phyloP scores from a whole-genome alignment of 2,329 filamentous ascomycete species.

The Fusarium neocosmosporiellum region DNA sequence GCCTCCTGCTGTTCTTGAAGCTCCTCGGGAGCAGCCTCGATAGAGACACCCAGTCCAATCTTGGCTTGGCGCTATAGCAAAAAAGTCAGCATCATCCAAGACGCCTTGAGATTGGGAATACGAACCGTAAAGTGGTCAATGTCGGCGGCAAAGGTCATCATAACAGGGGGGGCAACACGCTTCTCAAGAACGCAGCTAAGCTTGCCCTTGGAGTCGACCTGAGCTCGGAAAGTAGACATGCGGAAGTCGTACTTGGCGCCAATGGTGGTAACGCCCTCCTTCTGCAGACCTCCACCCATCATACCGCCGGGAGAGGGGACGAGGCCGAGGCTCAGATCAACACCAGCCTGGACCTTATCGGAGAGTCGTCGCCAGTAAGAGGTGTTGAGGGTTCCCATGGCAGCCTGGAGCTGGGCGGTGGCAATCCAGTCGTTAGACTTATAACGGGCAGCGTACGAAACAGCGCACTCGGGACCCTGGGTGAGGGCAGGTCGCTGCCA shows the following conservation, averaged over 20 bases:
- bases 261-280: conserved; percentile 90
- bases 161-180: conserved; percentile 91
- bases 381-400: conserved; percentile 86
- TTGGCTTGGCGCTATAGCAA: conserved; percentile 87
- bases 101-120: conserved; percentile 31
- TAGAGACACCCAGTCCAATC: conserved; percentile 92
- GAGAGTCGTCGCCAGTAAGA: conserved; percentile 95
- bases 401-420: conserved; percentile 83
- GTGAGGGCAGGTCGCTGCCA: conserved; percentile 90
- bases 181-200: conserved; percentile 94
- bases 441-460: conserved; percentile 93
- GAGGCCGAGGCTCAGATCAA: conserved; percentile 92
- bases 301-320: conserved; percentile 72
- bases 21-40: conserved; percentile 87
- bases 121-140: conserved; percentile 95
- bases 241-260: conserved; percentile 99
- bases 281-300: conserved; percentile 81
- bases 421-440: conserved; percentile 93
- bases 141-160: conserved; percentile 94
- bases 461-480: conserved; percentile 87
- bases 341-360: conserved; percentile 95
- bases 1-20: conserved; percentile 85
- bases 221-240: conserved; percentile 93
- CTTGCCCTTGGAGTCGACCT: conserved; percentile 95
- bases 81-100: conserved; percentile 9